Evolutionary conservation across 192 early-diverging fungal genomes (phyloP), one percentile per base, ranked within the genome.

Genomic region (Linnemannia exigua): DNA sequence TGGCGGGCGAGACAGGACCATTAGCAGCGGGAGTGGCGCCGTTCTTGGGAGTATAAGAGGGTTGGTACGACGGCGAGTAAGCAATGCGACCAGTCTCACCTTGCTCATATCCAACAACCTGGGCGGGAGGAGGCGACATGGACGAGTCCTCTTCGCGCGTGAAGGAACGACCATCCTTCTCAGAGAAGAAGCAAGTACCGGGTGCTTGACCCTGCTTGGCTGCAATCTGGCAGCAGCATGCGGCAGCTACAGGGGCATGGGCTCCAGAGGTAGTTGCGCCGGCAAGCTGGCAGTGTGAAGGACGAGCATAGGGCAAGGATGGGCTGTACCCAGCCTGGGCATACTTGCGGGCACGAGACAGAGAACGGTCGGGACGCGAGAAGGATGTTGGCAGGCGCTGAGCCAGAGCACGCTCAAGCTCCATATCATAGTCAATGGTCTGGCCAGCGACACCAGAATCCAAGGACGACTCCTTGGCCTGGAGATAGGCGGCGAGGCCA

Each of bases 401-500:
- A 46, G 74, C 77, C 38, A 85, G 52, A 19, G 83, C 83, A 28
- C 77, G 83, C 61, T 85, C 83, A 33, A 85, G 74, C 61, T 85
- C 83, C 74, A 75, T 63, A 46, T 85, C 83, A 51, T 85, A 85
- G n/a, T 79, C 74, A 46, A 85, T 79, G 15, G 77, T 76, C 36
- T 75, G 77, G 15, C 77, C 83, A 51, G 77, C 52, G 46, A 37
- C 17, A 70, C 73, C 48, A 35, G 72, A 58, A 47, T 79, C 73
- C 77, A 85, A 75, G 11, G 58, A 63, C n/a, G 58, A 63, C 77
- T 85, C 83, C 51, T 79, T 85, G 68, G 83, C 83, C 58, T 85
- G 79, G 83, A 85, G 83, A 54, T 85, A 85, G 15, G 83, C 83
- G 12, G 83, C 83, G 11, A 85, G 73, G 17, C 83, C 83, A 79